A percentile compares a stretch with the other conserved stretches of the same genome.
phyloP scores from a whole-genome alignment of 345 rosid species.

The Rhodomyrtus tomentosa region DNA sequence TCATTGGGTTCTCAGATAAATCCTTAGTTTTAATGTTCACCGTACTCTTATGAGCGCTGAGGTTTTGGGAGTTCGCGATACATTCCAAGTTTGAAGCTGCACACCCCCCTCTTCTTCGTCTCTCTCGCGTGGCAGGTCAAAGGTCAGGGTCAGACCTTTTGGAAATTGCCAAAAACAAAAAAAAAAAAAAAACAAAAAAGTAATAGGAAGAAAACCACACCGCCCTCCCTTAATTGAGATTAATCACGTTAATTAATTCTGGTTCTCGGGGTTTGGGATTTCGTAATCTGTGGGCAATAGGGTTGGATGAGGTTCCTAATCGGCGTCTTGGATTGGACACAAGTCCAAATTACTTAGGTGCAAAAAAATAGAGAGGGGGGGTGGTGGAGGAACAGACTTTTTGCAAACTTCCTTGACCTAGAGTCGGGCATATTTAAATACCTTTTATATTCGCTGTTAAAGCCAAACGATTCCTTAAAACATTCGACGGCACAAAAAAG shows the following conservation, averaged over 20 bases:
- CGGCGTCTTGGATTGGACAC: neutral
- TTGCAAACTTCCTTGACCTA: neutral
- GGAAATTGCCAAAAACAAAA: slow-evolving; percentile 1
- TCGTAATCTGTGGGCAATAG: neutral
- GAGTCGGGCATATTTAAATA: neutral
- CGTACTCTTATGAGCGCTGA: neutral
- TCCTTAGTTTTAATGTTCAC: neutral
- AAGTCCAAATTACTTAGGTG: neutral
- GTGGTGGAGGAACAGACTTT: neutral
- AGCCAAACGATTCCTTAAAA: neutral
- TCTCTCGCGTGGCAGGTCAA: neutral
- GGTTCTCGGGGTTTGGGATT: neutral
- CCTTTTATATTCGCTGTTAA: neutral
- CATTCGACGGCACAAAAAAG: neutral
- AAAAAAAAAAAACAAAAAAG: neutral
- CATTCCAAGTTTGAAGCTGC: neutral
- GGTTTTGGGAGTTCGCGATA: slow-evolving; percentile 2
- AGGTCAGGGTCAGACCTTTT: neutral
- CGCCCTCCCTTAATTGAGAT: neutral
- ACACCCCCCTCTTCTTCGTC: neutral
- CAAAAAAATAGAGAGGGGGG: too few species aligned
- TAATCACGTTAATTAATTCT: neutral
- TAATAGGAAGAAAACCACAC: neutral
- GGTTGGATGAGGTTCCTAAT: neutral
- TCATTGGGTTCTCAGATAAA: neutral